Evolutionary conservation across 176 grass and related monocot genomes (phyloP).

Genomic region (Miscanthus lutarioriparius): DNA sequence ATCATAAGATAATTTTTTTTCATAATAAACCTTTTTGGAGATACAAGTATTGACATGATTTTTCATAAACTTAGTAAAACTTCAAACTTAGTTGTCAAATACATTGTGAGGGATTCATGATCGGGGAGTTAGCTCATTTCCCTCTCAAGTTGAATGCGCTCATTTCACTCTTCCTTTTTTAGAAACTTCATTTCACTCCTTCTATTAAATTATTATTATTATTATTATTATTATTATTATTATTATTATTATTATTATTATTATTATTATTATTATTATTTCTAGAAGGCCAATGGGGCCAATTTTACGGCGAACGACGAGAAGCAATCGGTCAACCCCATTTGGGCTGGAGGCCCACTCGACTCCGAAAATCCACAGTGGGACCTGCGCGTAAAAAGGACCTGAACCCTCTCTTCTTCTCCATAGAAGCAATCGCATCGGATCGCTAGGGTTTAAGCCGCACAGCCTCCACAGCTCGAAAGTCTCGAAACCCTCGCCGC

Average conservation of each 20-base stretch:
- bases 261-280: background rate
- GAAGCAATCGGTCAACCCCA: background rate
- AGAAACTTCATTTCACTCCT: too few relatives aligned
- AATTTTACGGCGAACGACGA: background rate
- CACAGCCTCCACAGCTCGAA: slow-evolving; percentile 23
- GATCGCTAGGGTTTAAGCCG: slow-evolving; percentile 42
- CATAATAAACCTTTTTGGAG: too few relatives aligned
- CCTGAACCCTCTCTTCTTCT: background rate
- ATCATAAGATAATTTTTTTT: too few relatives aligned
- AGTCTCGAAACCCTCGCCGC: slow-evolving; percentile 32
- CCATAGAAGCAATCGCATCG: background rate
- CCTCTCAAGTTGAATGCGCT: too few relatives aligned
- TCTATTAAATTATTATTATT: background rate
- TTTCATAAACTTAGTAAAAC: too few relatives aligned
- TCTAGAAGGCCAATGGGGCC: background rate
- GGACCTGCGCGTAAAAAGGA: background rate
- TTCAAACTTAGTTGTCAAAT: too few relatives aligned
- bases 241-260: too few relatives aligned
- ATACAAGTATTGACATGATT: too few relatives aligned
- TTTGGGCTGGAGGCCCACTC: background rate
- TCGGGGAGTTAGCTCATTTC: too few relatives aligned
- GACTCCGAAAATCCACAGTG: background rate
- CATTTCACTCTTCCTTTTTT: too few relatives aligned
- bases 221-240: too few relatives aligned
- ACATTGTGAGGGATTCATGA: too few relatives aligned